Percentiles rank a stretch among this genome's conserved stretches.
These are phyloP conservation scores for Articulospora tetracladia DNA, from an alignment of 495 filamentous ascomycete species.

Conservation along the genomic window DNA sequence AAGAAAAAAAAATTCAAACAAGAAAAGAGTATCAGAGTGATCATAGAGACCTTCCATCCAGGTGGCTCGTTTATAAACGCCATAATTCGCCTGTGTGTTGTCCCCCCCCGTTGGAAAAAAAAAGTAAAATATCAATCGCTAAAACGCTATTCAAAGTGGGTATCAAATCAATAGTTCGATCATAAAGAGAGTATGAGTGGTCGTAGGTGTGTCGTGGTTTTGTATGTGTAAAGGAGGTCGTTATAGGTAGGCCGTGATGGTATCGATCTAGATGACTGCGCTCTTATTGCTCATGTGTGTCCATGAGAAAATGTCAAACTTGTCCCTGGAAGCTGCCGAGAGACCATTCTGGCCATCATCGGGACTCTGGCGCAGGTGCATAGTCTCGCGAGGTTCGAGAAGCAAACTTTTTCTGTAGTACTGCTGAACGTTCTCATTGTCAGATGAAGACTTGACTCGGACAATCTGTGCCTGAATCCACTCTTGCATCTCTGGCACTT, in stretches of 20 bases:
- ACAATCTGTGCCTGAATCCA: constrained; percentile 87
- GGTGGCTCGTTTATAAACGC: background rate
- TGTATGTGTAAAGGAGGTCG: background rate
- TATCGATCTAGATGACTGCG: background rate
- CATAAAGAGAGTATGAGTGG: background rate
- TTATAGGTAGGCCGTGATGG: constrained; percentile 2
- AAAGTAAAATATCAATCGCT: constrained; percentile 18
- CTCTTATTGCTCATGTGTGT: constrained; percentile 37
- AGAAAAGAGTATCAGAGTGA: background rate
- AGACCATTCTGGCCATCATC: constrained; percentile 38
- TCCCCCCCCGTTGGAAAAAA: background rate
- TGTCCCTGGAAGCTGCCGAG: constrained; percentile 32
- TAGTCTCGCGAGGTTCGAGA: constrained; percentile 76
- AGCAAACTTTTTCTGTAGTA: constrained; percentile 84
- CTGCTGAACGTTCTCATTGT: constrained; percentile 76
- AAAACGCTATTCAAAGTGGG: constrained; percentile 32
- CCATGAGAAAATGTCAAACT: constrained; percentile 56
- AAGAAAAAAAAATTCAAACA: background rate
- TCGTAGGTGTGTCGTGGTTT: background rate
- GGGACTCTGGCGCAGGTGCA: constrained; percentile 41
- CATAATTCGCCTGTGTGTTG: background rate
- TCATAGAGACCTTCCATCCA: background rate
- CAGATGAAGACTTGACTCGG: constrained; percentile 67
- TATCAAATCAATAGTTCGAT: constrained; percentile 28
- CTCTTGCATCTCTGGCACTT: constrained; percentile 86